phyloP scores from a whole-genome alignment of 805 yeast genomes.

The Spathaspora passalidarum region DNA sequence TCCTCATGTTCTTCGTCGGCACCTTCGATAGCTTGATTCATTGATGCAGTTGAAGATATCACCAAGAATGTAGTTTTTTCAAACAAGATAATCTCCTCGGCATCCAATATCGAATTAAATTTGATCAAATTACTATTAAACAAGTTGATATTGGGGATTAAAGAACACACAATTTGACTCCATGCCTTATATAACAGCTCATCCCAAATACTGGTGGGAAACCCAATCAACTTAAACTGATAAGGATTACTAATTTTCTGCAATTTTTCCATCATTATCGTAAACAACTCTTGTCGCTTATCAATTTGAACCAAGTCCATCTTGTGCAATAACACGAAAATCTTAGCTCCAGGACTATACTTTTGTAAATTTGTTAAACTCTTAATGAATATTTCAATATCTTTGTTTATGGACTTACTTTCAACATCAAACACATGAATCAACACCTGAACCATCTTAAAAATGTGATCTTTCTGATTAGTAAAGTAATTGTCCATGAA shows the following conservation, averaged over 20 bases:
- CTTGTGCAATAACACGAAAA: slow-evolving; percentile 88
- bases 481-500: slow-evolving; percentile 93
- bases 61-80: slow-evolving; percentile 91
- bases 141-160: slow-evolving; percentile 85
- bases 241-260: slow-evolving; percentile 68
- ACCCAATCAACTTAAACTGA: slow-evolving; percentile 70
- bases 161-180: slow-evolving; percentile 92
- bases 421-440: slow-evolving; percentile 97
- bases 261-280: slow-evolving; percentile 78
- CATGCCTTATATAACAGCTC: slow-evolving; percentile 94
- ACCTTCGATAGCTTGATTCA: slow-evolving; percentile 23
- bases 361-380: slow-evolving; percentile 78
- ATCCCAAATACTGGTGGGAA: slow-evolving; percentile 97
- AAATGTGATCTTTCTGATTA: slow-evolving; percentile 85
- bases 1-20: neutral
- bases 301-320: slow-evolving; percentile 93
- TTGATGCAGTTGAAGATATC: slow-evolving; percentile 57
- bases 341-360: slow-evolving; percentile 86
- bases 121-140: slow-evolving; percentile 74
- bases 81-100: slow-evolving; percentile 86
- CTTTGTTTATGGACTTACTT: slow-evolving; percentile 85
- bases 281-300: slow-evolving; percentile 78
- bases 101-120: slow-evolving; percentile 71
- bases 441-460: slow-evolving; percentile 91
- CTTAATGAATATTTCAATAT: slow-evolving; percentile 85